Evolutionary conservation across 2,329 filamentous ascomycete genomes (phyloP), one percentile per base, ranked within the genome.

Genomic region (Lachnellula arida): DNA sequence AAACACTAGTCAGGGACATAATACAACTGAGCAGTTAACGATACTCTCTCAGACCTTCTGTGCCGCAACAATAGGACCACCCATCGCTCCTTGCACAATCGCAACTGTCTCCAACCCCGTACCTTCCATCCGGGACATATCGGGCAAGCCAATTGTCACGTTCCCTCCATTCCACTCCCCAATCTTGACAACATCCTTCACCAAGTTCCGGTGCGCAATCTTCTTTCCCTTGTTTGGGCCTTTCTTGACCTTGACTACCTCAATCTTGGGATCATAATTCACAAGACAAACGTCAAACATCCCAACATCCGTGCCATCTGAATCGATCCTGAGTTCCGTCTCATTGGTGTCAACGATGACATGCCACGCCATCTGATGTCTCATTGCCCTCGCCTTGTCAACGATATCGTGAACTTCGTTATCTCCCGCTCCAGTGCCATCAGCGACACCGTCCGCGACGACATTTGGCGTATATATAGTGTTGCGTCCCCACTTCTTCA

Each of bases 191-290:
- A 72, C 53, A 23, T 66, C 64, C 34, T 63, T 65, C 1, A 72
- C 70, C 1, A 67, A 55, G 51, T 73, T 71, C 34, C 63, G 64
- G 50, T 73, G 69, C 28, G 62, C 54, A 14, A 73, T 54, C 51
- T 71, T 72, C 61, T 71, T 71, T 25, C 69, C 68, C 63, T 71
- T 72, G 59, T 72, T 72, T 3, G 67, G 64, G 0, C 69, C 70
- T 46, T 68, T 68, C 11, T 64, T 62, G 34, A 72, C 63, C 54
- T 72, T 70, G 37, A 72, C 59, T 8, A 54, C 63, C 39, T 68
- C 59, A 14, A 64, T 62, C 8, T 60, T 62, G 11, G 62, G 58
- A 40, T 66, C 65, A 58, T 71, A 72, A 17, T 61, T 57, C 3
- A 70, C 58, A 37, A 68, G 44, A 67, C 68, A 8, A 71, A 53